Percentiles rank a stretch among this genome's conserved stretches.
Conservation (phyloP, 768 basidiomycete genomes). For the Termitomyces heimii region DNA sequence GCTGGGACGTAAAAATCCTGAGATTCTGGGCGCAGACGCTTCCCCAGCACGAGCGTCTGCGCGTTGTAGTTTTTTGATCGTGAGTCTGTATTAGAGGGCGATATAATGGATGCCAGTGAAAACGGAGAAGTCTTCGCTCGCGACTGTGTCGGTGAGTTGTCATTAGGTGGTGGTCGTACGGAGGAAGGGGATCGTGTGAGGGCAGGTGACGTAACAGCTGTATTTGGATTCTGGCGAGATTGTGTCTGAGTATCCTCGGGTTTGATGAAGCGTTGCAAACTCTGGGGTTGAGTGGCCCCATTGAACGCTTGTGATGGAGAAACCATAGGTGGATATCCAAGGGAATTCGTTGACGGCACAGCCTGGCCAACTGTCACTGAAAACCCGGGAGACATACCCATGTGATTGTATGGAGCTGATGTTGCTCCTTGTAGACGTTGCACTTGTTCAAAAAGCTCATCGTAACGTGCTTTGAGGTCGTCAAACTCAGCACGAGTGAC, state of each 20-base stretch:
- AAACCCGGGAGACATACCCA: conserved; percentile 21
- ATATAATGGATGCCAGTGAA: conserved; percentile 35
- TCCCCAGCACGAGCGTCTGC: conserved; percentile 77
- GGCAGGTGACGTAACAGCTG: conserved; percentile 17
- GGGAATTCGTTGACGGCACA: conserved; percentile 21
- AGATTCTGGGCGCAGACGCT: conserved; percentile 63
- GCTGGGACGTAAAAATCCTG: conserved; percentile 34
- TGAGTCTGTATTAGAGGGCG: conserved; percentile 28
- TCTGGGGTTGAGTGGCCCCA: conserved; percentile 17
- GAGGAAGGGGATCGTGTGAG: conserved; percentile 17
- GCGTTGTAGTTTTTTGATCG: conserved; percentile 75
- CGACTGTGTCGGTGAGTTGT: conserved; percentile 20
- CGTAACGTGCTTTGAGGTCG: conserved; percentile 61
- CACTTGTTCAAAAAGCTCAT: conserved; percentile 53
- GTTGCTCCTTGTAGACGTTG: conserved; percentile 34
- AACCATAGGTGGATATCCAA: conserved; percentile 29
- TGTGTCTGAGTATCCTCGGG: conserved; percentile 18
- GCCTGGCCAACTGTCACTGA: conserved; percentile 26
- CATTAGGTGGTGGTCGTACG: conserved; percentile 10
- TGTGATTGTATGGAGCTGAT: conserved; percentile 25
- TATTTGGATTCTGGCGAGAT: conserved; percentile 16
- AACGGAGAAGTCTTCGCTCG: conserved; percentile 27
- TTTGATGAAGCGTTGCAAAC: conserved; percentile 21
- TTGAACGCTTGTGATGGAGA: conserved; percentile 26
- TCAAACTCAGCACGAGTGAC: conserved; percentile 75